phyloP scores from a whole-genome alignment of 352 stramenopile species.

The Plasmopara muralis region DNA sequence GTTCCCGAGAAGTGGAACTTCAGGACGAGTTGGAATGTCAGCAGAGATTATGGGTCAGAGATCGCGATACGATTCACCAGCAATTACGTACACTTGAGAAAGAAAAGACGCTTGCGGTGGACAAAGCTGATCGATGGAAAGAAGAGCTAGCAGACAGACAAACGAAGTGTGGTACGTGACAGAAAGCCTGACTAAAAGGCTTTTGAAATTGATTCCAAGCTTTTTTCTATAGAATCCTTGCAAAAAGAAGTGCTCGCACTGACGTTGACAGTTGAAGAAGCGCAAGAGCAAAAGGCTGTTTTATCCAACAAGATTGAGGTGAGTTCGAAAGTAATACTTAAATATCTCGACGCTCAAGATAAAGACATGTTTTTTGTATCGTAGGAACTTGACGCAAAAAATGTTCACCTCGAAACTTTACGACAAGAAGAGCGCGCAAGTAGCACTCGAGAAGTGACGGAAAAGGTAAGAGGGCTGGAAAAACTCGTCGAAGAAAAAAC shows the following conservation, averaged over 20 bases:
- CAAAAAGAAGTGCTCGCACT: slow-evolving; percentile 11
- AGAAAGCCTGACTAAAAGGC: neutral
- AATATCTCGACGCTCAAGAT: neutral
- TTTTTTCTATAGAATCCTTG: slow-evolving; percentile 4
- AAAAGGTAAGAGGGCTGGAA: slow-evolving; percentile 34
- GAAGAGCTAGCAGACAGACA: slow-evolving; percentile 16
- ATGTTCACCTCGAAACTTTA: slow-evolving; percentile 32
- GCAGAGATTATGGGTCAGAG: slow-evolving; percentile 46
- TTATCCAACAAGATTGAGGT: slow-evolving; percentile 18
- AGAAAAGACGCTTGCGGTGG: slow-evolving; percentile 36
- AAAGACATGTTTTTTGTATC: neutral
- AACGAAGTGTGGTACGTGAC: slow-evolving; percentile 30
- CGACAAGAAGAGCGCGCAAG: slow-evolving; percentile 32
- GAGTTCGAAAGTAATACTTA: neutral
- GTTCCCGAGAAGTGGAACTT: slow-evolving; percentile 39
- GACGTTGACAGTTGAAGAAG: slow-evolving; percentile 8
- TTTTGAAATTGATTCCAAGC: neutral
- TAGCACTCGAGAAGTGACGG: slow-evolving; percentile 14
- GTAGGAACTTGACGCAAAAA: slow-evolving; percentile 38
- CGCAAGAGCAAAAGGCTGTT: slow-evolving; percentile 18
- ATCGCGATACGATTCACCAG: slow-evolving; percentile 42
- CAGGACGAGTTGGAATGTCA: slow-evolving; percentile 52
- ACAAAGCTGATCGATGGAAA: slow-evolving; percentile 23
- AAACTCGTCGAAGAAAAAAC: slow-evolving; percentile 38
- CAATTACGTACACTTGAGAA: slow-evolving; percentile 51